A percentile compares a stretch with the other conserved stretches of the same genome.
Conservation (phyloP, 2,329 filamentous ascomycete species). For the Fusarium lateritium region DNA sequence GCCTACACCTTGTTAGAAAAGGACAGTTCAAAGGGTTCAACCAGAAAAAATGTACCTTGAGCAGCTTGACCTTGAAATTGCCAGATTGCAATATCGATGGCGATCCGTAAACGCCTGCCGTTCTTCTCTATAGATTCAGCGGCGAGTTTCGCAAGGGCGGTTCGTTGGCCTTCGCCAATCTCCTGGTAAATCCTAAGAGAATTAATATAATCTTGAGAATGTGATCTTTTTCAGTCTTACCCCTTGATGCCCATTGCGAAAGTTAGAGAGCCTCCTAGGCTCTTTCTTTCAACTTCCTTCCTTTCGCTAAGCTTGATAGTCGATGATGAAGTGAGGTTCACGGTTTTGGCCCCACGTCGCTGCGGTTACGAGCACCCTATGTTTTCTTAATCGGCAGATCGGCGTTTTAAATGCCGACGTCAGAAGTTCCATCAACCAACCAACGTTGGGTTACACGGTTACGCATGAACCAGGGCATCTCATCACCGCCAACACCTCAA, state of each 20-base stretch:
- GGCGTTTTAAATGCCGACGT: conserved; percentile 48
- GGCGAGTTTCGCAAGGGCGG: conserved; percentile 87
- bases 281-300: conserved; percentile 9
- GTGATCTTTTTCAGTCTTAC: conserved; percentile 52
- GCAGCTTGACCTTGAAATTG: conserved; percentile 93
- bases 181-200: conserved; percentile 85
- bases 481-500: conserved; percentile 28
- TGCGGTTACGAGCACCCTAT: conserved; percentile 48
- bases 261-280: conserved; percentile 21
- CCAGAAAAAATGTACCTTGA: conserved; percentile 65
- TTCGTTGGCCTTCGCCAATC: conserved; percentile 83
- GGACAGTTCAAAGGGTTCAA: background rate
- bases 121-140: conserved; percentile 80
- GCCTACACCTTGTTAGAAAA: conserved; percentile 60
- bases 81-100: conserved; percentile 97
- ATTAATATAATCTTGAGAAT: conserved; percentile 3
- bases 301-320: conserved; percentile 8
- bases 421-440: conserved; percentile 40
- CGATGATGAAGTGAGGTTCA: conserved; percentile 42
- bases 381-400: conserved; percentile 52
- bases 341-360: conserved; percentile 49
- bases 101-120: conserved; percentile 83
- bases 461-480: conserved; percentile 30
- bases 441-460: conserved; percentile 40
- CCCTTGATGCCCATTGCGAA: conserved; percentile 76